Evolutionary conservation across 768 basidiomycete species (phyloP).

Genomic region (Clitopilus hobsonii): DNA sequence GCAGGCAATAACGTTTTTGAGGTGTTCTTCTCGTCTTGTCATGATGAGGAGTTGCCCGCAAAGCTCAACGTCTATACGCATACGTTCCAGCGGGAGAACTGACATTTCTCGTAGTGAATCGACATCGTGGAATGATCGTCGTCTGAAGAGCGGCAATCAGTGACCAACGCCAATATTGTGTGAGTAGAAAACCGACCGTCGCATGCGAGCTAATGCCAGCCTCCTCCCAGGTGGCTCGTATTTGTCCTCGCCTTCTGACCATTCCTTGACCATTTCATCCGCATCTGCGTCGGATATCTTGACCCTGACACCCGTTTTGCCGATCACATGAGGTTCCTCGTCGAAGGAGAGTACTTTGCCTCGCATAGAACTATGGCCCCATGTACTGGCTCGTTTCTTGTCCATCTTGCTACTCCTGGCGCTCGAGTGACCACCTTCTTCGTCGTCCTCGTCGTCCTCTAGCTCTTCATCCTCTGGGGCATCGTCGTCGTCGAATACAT

Average conservation of each 20-base stretch:
- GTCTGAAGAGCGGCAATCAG: slow-evolving; percentile 22
- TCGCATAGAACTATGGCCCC: neutral
- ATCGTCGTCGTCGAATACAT: slow-evolving; percentile 23
- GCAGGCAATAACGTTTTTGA: slow-evolving; percentile 58
- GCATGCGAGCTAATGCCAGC: slow-evolving; percentile 2
- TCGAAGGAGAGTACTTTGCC: neutral
- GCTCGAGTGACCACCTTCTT: slow-evolving; percentile 2
- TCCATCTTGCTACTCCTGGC: neutral
- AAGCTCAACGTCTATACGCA: slow-evolving; percentile 77
- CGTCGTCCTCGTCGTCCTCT: slow-evolving; percentile 13
- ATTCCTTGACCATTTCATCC: slow-evolving; percentile 6
- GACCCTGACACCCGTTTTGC: neutral
- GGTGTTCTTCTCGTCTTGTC: slow-evolving; percentile 61
- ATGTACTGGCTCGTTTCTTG: neutral
- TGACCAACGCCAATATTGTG: neutral
- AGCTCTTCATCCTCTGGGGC: slow-evolving; percentile 20
- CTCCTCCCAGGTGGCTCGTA: slow-evolving; percentile 12
- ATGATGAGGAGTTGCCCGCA: slow-evolving; percentile 71
- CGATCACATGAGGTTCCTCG: neutral
- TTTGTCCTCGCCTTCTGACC: slow-evolving; percentile 11
- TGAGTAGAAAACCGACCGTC: slow-evolving; percentile 15
- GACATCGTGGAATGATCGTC: slow-evolving; percentile 66
- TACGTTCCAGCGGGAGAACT: slow-evolving; percentile 53
- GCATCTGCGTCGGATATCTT: slow-evolving; percentile 5
- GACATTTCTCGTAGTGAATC: slow-evolving; percentile 40